Conservation (phyloP, 352 stramenopile genomes). For the Globisporangium irregulare region DNA sequence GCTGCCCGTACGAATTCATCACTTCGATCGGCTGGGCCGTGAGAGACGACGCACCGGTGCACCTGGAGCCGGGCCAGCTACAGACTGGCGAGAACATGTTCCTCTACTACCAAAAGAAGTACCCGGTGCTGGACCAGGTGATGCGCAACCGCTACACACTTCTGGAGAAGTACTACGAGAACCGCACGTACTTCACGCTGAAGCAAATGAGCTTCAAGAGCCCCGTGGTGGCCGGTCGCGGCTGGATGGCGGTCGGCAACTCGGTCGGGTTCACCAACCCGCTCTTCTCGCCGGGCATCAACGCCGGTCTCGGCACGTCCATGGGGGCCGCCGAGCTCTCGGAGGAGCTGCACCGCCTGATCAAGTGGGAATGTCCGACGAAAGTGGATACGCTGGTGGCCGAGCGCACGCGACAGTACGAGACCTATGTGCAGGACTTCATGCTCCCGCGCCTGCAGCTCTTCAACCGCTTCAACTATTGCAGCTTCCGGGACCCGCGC, state of each 20-base stretch:
- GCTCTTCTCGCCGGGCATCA: background rate
- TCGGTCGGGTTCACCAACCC: background rate
- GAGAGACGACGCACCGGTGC: background rate
- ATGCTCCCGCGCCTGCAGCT: constrained; percentile 1
- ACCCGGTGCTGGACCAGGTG: background rate
- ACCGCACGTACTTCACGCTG: background rate
- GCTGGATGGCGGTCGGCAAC: constrained; percentile 2
- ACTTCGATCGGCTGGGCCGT: background rate
- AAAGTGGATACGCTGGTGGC: background rate
- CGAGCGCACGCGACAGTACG: background rate
- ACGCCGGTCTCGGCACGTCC: background rate
- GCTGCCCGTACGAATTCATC: constrained; percentile 1
- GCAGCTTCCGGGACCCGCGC: background rate
- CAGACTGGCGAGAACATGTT: background rate
- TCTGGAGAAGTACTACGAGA: background rate
- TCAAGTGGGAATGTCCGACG: background rate
- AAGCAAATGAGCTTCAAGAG: constrained; percentile 8
- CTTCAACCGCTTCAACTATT: constrained; percentile 6
- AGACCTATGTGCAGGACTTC: background rate
- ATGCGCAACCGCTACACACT: constrained; percentile 2
- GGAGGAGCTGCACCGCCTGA: background rate
- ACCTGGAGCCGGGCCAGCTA: background rate
- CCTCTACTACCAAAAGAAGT: constrained; percentile 5
- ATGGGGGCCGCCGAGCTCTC: background rate
- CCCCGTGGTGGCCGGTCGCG: background rate